Percentiles rank a stretch among this genome's conserved stretches.
phyloP scores from a whole-genome alignment of 495 filamentous ascomycete genomes.

The Cudoniella acicularis region DNA sequence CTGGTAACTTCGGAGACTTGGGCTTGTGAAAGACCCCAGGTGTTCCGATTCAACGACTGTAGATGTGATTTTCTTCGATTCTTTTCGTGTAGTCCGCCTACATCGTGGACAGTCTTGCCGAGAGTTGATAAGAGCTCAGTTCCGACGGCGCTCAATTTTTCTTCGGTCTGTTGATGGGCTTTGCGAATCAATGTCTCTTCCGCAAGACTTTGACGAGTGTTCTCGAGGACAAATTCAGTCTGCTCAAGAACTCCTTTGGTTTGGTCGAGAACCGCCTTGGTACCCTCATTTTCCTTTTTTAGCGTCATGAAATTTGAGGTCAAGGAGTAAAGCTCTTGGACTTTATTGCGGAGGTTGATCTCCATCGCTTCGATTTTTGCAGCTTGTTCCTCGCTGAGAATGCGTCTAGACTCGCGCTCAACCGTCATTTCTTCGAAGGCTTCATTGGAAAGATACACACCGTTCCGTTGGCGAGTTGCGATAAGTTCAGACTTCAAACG shows the following conservation, averaged over 20 bases:
- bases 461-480: conserved; percentile 87
- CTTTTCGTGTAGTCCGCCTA: conserved; percentile 77
- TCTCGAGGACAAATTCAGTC: conserved; percentile 75
- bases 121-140: conserved; percentile 71
- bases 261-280: conserved; percentile 63
- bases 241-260: conserved; percentile 79
- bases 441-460: conserved; percentile 86
- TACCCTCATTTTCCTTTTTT: conserved; percentile 81
- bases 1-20: conserved; percentile 72
- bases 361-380: conserved; percentile 94
- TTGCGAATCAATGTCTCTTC: conserved; percentile 77
- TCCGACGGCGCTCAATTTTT: conserved; percentile 65
- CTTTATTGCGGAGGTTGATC: conserved; percentile 79
- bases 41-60: conserved; percentile 70
- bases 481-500: conserved; percentile 91
- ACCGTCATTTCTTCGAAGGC: conserved; percentile 81
- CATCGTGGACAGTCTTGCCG: conserved; percentile 70
- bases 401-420: conserved; percentile 87
- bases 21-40: conserved; percentile 71
- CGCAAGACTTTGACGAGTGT: conserved; percentile 68
- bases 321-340: conserved; percentile 81
- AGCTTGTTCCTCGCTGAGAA: conserved; percentile 85
- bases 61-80: conserved; percentile 76
- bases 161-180: conserved; percentile 85
- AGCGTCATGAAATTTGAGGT: conserved; percentile 80